Evolutionary conservation across 1,284 basidiomycete genomes (phyloP), one percentile per base, ranked within the genome.

Genomic region (Neonothopanus nambi): DNA sequence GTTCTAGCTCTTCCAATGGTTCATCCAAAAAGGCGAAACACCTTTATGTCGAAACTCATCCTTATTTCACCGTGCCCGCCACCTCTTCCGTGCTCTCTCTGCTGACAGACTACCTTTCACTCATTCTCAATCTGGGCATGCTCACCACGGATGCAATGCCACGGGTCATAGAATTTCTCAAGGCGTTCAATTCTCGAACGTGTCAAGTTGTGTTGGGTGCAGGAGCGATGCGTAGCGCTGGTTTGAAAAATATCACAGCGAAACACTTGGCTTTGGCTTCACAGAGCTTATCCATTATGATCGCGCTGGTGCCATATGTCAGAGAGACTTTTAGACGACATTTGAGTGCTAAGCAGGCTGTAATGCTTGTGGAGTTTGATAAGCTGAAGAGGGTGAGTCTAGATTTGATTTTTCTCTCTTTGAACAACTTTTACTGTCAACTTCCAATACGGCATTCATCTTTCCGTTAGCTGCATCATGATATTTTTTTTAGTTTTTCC

Each of bases 121-220:
- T 98, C 44, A 87, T 98, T 55, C 81, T 95, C 64, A 98, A 96
- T 65, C 74, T 98, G 59, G 82, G 91, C 24, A 80, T 91, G 67
- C 79, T 98, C 45, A 95, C 93, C 39, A 97, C 92, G 50, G 97
- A 99, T 67, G 86, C 89, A 24, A 97, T 99, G 91, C 85, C 87
- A 54, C 85, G 93, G 38, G 82, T 95, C 13, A 93, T 99, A 61
- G 97, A 99, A 69, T 96, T 97, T 65, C 76, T 99, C 58, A 98
- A 97, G 73, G 87, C 93, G 28, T 99, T 98, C 79, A 99, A 99
- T 70, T 99, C 97, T 39, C 79, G 96, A 58, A 98, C 94, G 1
- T 99, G 97, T 71, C 96, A 99, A 68, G 95, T 99, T 39, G 96
- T 99, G 1, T 79, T 99, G 1, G 96, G 96, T 5, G 96, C 97